A percentile compares a stretch with the other conserved stretches of the same genome.
These are phyloP conservation scores for Leptographium flavum DNA, from an alignment of 2,329 filamentous ascomycete genomes.

Conservation along the genomic window DNA sequence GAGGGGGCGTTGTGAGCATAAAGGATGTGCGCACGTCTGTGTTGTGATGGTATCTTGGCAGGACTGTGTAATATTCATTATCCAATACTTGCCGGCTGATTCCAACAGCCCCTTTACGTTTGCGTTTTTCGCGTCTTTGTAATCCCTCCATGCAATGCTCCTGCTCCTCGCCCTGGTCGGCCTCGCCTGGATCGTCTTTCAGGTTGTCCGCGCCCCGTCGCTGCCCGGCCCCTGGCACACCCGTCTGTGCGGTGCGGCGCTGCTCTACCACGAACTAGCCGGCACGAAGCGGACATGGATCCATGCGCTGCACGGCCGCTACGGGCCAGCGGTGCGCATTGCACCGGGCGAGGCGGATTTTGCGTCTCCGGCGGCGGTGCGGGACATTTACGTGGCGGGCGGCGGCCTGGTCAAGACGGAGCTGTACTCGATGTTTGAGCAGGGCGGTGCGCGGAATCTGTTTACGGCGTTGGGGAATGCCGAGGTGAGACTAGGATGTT, in stretches of 20 bases:
- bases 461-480: constrained; percentile 3
- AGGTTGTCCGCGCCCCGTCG: neutral
- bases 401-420: constrained; percentile 6
- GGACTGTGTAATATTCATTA: too few relatives aligned
- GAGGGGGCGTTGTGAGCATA: too few relatives aligned
- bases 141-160: too few relatives aligned
- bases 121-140: too few relatives aligned
- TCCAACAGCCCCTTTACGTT: too few relatives aligned
- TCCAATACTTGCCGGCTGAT: too few relatives aligned
- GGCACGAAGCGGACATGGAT: constrained; percentile 6
- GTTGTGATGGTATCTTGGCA: too few relatives aligned
- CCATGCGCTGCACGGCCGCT: constrained; percentile 1
- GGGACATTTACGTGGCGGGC: constrained; percentile 1
- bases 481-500: constrained; percentile 1
- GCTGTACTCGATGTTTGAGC: constrained; percentile 5
- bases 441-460: constrained; percentile 3
- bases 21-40: too few relatives aligned
- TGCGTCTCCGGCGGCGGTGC: constrained; percentile 1
- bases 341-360: constrained; percentile 4
- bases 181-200: neutral
- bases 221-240: constrained; percentile 7
- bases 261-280: constrained; percentile 3
- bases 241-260: neutral
- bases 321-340: constrained; percentile 5
- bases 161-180: neutral